Evolutionary conservation across 75 land plant species (phyloP), one percentile per base, ranked within the genome.

Genomic region (Cryptomeria japonica): DNA sequence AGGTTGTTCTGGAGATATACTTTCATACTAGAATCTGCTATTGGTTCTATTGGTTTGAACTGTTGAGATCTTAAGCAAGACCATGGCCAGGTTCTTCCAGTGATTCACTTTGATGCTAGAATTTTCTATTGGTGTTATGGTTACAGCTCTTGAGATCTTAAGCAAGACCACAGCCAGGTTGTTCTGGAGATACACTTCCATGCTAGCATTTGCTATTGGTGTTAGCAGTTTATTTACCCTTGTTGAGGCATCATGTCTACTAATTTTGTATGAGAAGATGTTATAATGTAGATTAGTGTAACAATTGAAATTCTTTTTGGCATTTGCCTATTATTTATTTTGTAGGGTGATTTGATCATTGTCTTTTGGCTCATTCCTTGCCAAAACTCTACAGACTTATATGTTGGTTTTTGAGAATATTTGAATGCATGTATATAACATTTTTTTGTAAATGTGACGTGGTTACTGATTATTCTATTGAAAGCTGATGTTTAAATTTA

Each of bases 391-490:
- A 80, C n/a, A n/a, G 80, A 78, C 36, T 19, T 13, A 39, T 78
- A 15, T 41, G 42, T 80, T 39, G 31, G 32, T n/a, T 80, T 44
- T 42, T 80, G 84, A 44, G 84, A 80, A 28, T n/a, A 80, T 80
- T 80, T 80, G 49, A 80, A 80, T 80, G 47, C 0, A 80, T 80
- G 84, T 80, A 80, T 22, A 80, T 80, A 49, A 80, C 47, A 44
- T 42, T 80, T 80, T 31, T 80, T 80, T 42, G 83, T 42, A 80
- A 80, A 80, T 44, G 84, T 44, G 47, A 80, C 44, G n/a, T 80
- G 84, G 84, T 31, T 44, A 80, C 28, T 80, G 84, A 13, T 44
- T 44, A 44, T 80, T 80, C 76, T 73, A 12, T 11, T 32, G 36
- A 73, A n/a, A 73, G 76, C 76, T 32, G 32, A 73, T 73, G 76